Conservation (phyloP, 768 basidiomycete species). For the Serendipita sp. region DNA sequence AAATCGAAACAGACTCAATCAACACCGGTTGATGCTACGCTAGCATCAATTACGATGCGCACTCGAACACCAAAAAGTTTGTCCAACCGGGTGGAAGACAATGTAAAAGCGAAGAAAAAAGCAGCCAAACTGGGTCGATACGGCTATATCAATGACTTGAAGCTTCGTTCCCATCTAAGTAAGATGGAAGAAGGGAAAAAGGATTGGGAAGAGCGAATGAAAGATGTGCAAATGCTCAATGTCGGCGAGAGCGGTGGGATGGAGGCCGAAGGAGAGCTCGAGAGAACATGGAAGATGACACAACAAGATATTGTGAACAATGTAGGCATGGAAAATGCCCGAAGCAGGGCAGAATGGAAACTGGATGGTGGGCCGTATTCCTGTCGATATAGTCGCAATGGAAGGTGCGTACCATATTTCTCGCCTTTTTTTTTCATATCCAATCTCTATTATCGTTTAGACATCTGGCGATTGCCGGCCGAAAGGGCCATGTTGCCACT, state of each 20-base stretch:
- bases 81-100: conserved; percentile 40
- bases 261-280: conserved; percentile 61
- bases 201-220: conserved; percentile 39
- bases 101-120: conserved; percentile 24
- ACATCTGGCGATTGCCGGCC: conserved; percentile 74
- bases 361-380: conserved; percentile 77
- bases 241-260: conserved; percentile 56
- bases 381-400: conserved; percentile 77
- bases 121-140: conserved; percentile 28
- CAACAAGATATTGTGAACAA: conserved; percentile 57
- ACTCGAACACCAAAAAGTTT: conserved; percentile 40
- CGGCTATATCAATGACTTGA: conserved; percentile 54
- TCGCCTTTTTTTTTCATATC: not conserved
- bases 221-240: conserved; percentile 60
- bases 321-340: conserved; percentile 59
- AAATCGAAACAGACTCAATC: conserved; percentile 15
- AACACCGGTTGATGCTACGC: conserved; percentile 27
- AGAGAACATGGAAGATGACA: conserved; percentile 74
- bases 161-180: conserved; percentile 52
- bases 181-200: conserved; percentile 46
- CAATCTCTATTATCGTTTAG: conserved; percentile 21
- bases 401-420: conserved; percentile 38
- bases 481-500: conserved; percentile 72
- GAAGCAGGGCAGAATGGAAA: conserved; percentile 59
- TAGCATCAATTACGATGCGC: conserved; percentile 37